phyloP scores from a whole-genome alignment of 1,139 yeast genomes.

The Casaregolazyma suthepensis region DNA sequence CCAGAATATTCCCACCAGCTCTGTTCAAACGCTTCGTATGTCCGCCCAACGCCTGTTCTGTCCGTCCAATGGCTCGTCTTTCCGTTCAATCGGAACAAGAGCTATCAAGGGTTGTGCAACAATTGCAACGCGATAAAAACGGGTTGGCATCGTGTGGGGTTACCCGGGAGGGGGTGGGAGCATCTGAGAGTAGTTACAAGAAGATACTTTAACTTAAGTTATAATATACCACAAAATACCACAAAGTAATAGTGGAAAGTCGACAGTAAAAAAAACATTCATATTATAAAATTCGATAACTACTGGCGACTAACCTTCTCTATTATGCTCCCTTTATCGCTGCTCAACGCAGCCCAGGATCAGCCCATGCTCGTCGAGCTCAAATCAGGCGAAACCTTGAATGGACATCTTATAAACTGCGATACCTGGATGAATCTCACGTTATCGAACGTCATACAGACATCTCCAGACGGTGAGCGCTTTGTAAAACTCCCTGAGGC shows the following conservation, averaged over 20 bases:
- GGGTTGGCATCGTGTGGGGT: background rate
- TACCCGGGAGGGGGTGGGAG: background rate
- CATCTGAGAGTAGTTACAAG: no score
- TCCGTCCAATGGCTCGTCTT: no score
- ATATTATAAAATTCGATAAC: background rate
- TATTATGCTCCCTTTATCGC: slow-evolving; percentile 72
- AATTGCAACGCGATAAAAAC: background rate
- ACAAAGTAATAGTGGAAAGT: no score
- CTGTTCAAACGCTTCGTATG: no score
- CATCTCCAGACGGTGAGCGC: slow-evolving; percentile 59
- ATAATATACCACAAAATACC: no score
- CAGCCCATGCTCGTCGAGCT: slow-evolving; percentile 85
- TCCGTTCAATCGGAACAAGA: background rate
- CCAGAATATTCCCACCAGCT: no score
- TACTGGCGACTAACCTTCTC: no score
- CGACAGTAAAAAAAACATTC: no score
- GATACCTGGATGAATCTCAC: slow-evolving; percentile 97
- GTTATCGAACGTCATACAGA: slow-evolving; percentile 68
- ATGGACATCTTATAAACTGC: slow-evolving; percentile 78
- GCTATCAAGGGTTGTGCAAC: background rate
- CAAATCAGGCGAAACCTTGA: slow-evolving; percentile 84
- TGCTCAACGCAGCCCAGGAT: slow-evolving; percentile 86
- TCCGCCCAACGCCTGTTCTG: no score
- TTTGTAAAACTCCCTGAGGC: slow-evolving; percentile 69
- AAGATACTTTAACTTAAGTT: background rate